phyloP scores from a whole-genome alignment of 2,329 filamentous ascomycete genomes.

The Xylariaceae sp. region DNA sequence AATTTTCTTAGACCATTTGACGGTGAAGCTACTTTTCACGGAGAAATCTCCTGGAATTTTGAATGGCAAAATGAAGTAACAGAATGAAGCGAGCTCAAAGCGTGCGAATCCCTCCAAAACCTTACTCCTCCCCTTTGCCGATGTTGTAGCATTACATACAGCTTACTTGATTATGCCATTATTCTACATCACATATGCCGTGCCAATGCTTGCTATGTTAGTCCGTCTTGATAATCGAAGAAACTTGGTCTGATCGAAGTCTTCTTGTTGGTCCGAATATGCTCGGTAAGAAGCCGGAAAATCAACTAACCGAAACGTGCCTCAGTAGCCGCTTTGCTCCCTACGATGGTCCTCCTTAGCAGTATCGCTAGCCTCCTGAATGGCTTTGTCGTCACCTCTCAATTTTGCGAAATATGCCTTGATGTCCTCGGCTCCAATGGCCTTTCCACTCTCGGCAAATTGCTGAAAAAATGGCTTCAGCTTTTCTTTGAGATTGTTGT shows the following conservation, averaged over 20 bases:
- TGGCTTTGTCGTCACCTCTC: slow-evolving; percentile 75
- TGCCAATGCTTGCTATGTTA: background rate
- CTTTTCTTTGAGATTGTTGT: slow-evolving; percentile 92
- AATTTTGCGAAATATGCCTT: slow-evolving; percentile 94
- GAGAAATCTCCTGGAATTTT: background rate
- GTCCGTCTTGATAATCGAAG: slow-evolving; percentile 2
- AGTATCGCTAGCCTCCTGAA: slow-evolving; percentile 55
- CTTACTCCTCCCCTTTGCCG: background rate
- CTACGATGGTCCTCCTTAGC: slow-evolving; percentile 40
- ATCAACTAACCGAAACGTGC: background rate
- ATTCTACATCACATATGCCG: slow-evolving; percentile 8
- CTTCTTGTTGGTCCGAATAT: background rate
- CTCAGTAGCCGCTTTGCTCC: slow-evolving; percentile 51
- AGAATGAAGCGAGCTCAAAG: background rate
- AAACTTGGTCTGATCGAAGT: background rate
- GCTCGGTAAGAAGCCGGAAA: background rate
- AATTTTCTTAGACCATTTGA: background rate
- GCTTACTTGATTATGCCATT: slow-evolving; percentile 5
- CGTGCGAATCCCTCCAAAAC: background rate
- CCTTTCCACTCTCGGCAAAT: slow-evolving; percentile 84
- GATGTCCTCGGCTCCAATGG: slow-evolving; percentile 90
- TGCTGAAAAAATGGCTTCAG: slow-evolving; percentile 92
- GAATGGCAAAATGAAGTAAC: background rate
- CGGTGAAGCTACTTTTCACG: background rate
- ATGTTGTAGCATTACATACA: background rate